phyloP scores from a whole-genome alignment of 2,329 filamentous ascomycete genomes.

The Aspergillus uvarum region DNA sequence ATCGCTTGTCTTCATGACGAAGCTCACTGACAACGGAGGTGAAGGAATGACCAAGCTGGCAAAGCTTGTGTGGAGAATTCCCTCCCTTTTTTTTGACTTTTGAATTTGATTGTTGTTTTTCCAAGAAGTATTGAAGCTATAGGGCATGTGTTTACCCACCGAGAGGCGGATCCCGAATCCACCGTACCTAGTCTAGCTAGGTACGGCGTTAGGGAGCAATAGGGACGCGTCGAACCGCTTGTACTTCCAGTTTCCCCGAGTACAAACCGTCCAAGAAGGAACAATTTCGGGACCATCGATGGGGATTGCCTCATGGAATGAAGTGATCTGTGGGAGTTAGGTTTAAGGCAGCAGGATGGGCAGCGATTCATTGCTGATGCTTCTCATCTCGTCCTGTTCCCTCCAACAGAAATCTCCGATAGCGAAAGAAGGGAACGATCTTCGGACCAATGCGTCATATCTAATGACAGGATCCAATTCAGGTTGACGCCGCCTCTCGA shows the following conservation, averaged over 20 bases:
- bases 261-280: conserved; percentile 16
- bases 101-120: background rate
- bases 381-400: background rate
- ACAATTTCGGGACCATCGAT: conserved; percentile 8
- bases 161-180: conserved; percentile 20
- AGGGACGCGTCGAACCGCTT: conserved; percentile 10
- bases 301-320: background rate
- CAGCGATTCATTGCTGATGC: background rate
- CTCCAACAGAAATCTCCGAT: conserved; percentile 12
- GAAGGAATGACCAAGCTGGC: conserved; percentile 2
- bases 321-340: background rate
- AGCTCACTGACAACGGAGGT: background rate
- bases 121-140: conserved; percentile 19
- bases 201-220: conserved; percentile 8
- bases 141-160: conserved; percentile 20
- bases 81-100: conserved; percentile 11
- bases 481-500: background rate
- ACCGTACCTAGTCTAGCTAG: conserved; percentile 11
- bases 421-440: conserved; percentile 10
- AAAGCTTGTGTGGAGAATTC: conserved; percentile 19
- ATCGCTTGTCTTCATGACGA: background rate
- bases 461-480: conserved; percentile 1
- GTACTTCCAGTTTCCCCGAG: conserved; percentile 6
- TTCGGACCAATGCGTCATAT: conserved; percentile 10
- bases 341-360: background rate